Evolutionary conservation across 2,329 filamentous ascomycete species (phyloP).

Genomic region (Cladosporium sp.): DNA sequence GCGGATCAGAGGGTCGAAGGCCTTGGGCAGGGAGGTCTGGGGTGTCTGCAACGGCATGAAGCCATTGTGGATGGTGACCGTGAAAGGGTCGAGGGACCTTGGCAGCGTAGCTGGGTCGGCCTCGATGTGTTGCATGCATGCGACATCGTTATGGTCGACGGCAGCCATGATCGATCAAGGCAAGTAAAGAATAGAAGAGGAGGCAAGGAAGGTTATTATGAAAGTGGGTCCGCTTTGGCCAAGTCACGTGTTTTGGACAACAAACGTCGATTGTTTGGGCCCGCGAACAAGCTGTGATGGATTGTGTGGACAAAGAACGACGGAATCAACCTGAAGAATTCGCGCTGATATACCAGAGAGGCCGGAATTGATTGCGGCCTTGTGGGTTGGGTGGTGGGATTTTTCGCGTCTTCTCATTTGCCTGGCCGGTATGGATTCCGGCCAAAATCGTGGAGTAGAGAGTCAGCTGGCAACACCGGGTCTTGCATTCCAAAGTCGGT

Average conservation of each 20-base stretch:
- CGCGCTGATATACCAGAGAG: constrained; percentile 6
- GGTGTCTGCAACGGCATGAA: constrained; percentile 60
- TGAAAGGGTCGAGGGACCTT: constrained; percentile 47
- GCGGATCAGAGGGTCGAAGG: constrained; percentile 66
- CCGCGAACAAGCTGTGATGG: background rate
- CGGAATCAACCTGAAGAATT: constrained; percentile 2
- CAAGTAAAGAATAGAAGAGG: background rate
- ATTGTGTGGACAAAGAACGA: constrained; percentile 7
- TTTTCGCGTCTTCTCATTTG: constrained; percentile 1
- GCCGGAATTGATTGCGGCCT: constrained; percentile 5
- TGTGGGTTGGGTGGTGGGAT: background rate
- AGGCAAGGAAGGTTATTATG: background rate
- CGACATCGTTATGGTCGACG: background rate
- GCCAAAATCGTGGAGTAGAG: background rate
- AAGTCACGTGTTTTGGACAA: constrained; percentile 8
- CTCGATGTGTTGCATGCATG: constrained; percentile 23
- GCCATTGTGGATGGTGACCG: constrained; percentile 68
- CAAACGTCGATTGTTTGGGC: background rate
- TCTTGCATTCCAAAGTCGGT: background rate
- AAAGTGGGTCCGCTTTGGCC: background rate
- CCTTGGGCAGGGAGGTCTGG: constrained; percentile 54
- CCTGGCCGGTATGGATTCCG: constrained; percentile 9
- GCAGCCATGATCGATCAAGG: background rate
- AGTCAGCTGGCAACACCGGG: background rate
- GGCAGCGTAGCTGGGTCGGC: constrained; percentile 22